Percentiles rank a stretch among this genome's conserved stretches.
Conservation (phyloP, 805 yeast genomes). For the Saccharomycopsis sp. region DNA sequence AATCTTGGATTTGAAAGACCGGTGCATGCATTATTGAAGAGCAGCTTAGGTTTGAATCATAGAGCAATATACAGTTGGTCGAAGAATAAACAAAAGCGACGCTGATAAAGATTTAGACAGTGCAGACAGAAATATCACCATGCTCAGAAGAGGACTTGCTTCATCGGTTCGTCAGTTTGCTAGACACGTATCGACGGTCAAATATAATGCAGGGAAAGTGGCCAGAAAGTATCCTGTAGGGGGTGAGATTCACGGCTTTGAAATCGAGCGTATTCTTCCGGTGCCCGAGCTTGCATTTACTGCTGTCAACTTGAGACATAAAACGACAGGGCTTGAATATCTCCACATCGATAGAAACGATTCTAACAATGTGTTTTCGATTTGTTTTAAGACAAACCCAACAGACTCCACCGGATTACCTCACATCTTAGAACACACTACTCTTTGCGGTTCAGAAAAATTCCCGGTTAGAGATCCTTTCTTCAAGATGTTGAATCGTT, state of each 20-base stretch:
- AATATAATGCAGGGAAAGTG: constrained; percentile 29
- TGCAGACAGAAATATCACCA: neutral
- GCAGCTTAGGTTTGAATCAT: neutral
- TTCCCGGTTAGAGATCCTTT: constrained; percentile 96
- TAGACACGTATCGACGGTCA: neutral
- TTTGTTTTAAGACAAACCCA: constrained; percentile 89
- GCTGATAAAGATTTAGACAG: neutral
- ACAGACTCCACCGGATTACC: constrained; percentile 95
- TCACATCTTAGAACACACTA: constrained; percentile 92
- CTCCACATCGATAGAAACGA: constrained; percentile 82
- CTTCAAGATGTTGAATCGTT: constrained; percentile 92
- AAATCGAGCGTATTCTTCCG: constrained; percentile 52
- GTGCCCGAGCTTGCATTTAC: constrained; percentile 78
- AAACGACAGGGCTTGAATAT: constrained; percentile 68
- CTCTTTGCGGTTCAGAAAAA: constrained; percentile 86
- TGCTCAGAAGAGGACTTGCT: constrained; percentile 1
- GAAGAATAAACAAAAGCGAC: neutral
- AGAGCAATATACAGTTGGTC: neutral
- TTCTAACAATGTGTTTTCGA: constrained; percentile 77
- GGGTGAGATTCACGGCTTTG: constrained; percentile 56
- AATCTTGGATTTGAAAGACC: neutral
- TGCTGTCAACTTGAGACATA: constrained; percentile 69
- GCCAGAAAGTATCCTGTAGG: constrained; percentile 59
- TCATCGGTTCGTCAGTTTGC: neutral
- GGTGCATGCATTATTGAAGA: neutral